phyloP scores from a whole-genome alignment of 1,284 basidiomycete genomes.

The Cryptococcus sp. region DNA sequence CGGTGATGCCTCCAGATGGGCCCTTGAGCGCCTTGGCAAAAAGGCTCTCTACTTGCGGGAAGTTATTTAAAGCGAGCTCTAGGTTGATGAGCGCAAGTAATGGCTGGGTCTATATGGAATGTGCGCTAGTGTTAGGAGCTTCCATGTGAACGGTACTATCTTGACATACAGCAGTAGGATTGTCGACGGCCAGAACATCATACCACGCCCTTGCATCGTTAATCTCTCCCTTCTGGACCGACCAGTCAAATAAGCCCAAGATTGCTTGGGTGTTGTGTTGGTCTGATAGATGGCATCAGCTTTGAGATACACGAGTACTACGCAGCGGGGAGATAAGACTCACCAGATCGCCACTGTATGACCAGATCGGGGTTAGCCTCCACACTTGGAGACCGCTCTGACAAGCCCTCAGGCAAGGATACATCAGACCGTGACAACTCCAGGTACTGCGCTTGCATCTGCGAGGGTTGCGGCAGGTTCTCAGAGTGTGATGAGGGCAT shows the following conservation, averaged over 20 bases:
- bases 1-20: slow-evolving; percentile 39
- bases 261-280: slow-evolving; percentile 24
- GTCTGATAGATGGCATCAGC: slow-evolving; percentile 20
- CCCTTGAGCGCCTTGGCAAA: slow-evolving; percentile 45
- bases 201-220: slow-evolving; percentile 48
- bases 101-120: slow-evolving; percentile 34
- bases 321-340: slow-evolving; percentile 3
- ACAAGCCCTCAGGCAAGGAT: slow-evolving; percentile 32
- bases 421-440: neutral
- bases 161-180: slow-evolving; percentile 37
- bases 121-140: neutral
- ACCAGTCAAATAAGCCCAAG: slow-evolving; percentile 51
- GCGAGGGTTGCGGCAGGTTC: neutral
- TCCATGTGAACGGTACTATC: neutral
- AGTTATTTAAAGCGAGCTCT: slow-evolving; percentile 47
- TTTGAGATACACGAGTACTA: too few relatives aligned
- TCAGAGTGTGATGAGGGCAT: neutral
- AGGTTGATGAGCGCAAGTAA: slow-evolving; percentile 47
- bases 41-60: slow-evolving; percentile 42
- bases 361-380: slow-evolving; percentile 29
- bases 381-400: slow-evolving; percentile 35
- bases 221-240: slow-evolving; percentile 46
- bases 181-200: slow-evolving; percentile 34
- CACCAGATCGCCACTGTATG: slow-evolving; percentile 28
- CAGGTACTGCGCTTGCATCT: neutral